A percentile compares a stretch with the other conserved stretches of the same genome.
Conservation (phyloP, 225 moss, liverwort and hornwort genomes). For the Marchantia paleacea region DNA sequence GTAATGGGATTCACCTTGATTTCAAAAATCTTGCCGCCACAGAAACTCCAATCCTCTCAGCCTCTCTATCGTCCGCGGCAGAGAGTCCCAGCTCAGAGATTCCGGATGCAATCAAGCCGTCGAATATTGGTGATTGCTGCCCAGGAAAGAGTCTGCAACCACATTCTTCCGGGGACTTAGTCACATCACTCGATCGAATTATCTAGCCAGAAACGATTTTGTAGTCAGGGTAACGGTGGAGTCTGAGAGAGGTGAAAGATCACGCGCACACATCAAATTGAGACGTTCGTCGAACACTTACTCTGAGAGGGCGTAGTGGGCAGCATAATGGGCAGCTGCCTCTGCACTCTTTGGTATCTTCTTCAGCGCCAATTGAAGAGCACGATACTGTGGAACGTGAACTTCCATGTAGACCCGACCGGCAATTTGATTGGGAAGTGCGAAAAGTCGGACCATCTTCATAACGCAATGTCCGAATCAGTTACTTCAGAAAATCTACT, state of each 20-base stretch:
- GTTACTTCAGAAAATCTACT: not conserved
- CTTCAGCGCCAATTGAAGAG: slow-evolving; percentile 55
- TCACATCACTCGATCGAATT: not conserved
- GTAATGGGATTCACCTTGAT: slow-evolving; percentile 1
- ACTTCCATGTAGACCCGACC: slow-evolving; percentile 56
- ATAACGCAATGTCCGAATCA: not conserved
- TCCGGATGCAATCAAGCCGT: slow-evolving; percentile 49
- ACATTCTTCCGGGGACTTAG: not conserved
- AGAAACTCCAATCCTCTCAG: slow-evolving; percentile 36
- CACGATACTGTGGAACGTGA: slow-evolving; percentile 70
- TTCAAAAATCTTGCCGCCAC: slow-evolving; percentile 34
- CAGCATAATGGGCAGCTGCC: slow-evolving; percentile 75
- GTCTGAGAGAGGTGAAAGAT: not conserved
- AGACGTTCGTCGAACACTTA: slow-evolving; percentile 16
- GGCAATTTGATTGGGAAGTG: slow-evolving; percentile 68
- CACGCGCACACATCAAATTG: too few relatives aligned
- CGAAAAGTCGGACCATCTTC: slow-evolving; percentile 62
- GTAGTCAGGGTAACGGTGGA: too few relatives aligned
- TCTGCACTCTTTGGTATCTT: slow-evolving; percentile 25
- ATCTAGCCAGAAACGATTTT: not conserved
- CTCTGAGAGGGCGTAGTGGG: slow-evolving; percentile 69
- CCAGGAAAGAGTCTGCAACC: slow-evolving; percentile 55
- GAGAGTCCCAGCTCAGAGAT: slow-evolving; percentile 48
- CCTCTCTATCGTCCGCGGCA: slow-evolving; percentile 24
- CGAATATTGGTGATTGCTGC: slow-evolving; percentile 72